Evolutionary conservation across 345 rosid species (phyloP).

Genomic region (Aegle marmelos): DNA sequence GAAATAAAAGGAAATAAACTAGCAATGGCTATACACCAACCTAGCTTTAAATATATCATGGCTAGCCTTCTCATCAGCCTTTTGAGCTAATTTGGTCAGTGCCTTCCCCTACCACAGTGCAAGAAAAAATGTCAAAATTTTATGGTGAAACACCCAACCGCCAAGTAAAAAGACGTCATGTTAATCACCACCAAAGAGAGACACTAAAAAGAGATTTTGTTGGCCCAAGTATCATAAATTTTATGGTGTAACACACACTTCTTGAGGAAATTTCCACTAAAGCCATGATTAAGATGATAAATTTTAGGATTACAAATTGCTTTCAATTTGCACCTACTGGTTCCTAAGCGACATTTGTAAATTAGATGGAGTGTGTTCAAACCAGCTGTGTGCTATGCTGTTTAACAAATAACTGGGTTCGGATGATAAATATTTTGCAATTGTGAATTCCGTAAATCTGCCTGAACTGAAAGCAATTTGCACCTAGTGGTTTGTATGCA

Average conservation of each 20-base stretch:
- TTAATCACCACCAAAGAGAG: not conserved
- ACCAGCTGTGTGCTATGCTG: not conserved
- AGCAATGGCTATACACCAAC: constrained; percentile 35
- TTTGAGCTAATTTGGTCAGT: constrained; percentile 52
- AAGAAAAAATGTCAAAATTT: constrained; percentile 19
- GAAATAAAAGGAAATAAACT: not conserved
- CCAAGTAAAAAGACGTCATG: not conserved
- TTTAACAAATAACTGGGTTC: not conserved
- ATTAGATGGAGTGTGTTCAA: not conserved
- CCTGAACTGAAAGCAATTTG: no score
- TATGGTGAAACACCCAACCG: not conserved
- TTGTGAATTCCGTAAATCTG: not conserved
- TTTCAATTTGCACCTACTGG: not conserved
- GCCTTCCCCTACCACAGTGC: constrained; percentile 48
- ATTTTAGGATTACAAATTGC: not conserved
- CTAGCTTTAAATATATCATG: constrained; percentile 77
- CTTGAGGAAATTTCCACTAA: not conserved
- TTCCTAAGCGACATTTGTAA: not conserved
- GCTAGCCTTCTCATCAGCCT: constrained; percentile 89
- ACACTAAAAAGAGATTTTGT: not conserved
- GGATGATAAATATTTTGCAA: not conserved
- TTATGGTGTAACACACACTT: not conserved
- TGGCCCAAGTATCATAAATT: not conserved
- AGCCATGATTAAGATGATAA: not conserved
- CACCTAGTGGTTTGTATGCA: not conserved